These are phyloP conservation scores for Centrapalus pauciflorus DNA, from an alignment of 129 eudicot genomes.

Conservation along the genomic window DNA sequence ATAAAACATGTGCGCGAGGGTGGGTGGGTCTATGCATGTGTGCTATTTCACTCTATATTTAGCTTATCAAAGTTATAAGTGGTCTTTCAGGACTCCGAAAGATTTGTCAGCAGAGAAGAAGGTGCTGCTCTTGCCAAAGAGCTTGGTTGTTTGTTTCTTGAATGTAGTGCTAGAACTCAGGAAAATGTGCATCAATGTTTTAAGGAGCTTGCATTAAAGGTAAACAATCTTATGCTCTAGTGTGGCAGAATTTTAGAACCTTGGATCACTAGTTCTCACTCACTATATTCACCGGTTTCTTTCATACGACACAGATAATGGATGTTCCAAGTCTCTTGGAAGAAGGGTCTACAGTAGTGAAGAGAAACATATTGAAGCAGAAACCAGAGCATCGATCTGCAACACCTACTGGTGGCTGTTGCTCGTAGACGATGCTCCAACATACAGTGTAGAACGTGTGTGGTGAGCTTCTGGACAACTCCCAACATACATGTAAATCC, in stretches of 20 bases:
- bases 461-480: conserved; percentile 11
- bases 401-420: conserved; percentile 46
- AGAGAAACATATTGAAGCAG: conserved; percentile 70
- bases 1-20: no score
- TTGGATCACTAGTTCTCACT: not conserved
- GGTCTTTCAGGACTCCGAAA: conserved; percentile 64
- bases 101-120: conserved; percentile 87
- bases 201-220: conserved; percentile 86
- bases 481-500: conserved; percentile 25
- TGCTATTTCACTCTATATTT: not conserved
- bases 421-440: conserved; percentile 34
- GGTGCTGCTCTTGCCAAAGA: conserved; percentile 83
- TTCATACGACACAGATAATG: conserved; percentile 61
- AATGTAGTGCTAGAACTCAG: conserved; percentile 89
- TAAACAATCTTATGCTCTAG: conserved; percentile 10
- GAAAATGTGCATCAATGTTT: conserved; percentile 79
- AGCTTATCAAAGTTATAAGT: not conserved
- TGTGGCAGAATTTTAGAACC: no score
- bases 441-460: not conserved
- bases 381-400: conserved; percentile 54
- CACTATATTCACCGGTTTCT: not conserved
- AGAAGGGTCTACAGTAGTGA: conserved; percentile 77
- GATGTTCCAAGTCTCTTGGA: conserved; percentile 86
- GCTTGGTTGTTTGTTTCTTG: conserved; percentile 76
- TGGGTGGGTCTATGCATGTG: not conserved